These are phyloP conservation scores for Schizonepeta tenuifolia DNA, from an alignment of 257 asterid genomes.

Conservation along the genomic window DNA sequence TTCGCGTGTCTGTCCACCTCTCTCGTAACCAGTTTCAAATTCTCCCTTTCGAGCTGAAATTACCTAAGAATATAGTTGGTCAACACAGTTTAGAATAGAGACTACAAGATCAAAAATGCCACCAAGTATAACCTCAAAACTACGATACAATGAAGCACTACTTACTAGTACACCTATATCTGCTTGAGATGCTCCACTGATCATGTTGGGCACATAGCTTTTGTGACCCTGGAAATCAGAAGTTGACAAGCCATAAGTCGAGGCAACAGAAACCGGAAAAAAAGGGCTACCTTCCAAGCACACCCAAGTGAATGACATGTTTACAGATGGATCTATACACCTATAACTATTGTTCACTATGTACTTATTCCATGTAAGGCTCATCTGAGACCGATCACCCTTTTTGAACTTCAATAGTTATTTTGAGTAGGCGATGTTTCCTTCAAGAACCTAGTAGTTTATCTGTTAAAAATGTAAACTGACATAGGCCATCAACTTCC, in stretches of 20 bases:
- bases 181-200: conserved; percentile 98
- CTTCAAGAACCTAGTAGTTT: neutral
- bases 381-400: neutral
- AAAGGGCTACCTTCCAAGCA: neutral
- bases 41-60: conserved; percentile 97
- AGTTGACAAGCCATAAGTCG: neutral
- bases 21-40: conserved; percentile 97
- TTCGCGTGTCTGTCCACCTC: conserved; percentile 99
- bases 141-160: neutral
- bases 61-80: conserved; percentile 50
- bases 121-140: neutral
- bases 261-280: conserved; percentile 9
- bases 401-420: neutral
- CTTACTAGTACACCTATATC: conserved; percentile 92
- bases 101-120: too few species aligned
- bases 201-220: conserved; percentile 97
- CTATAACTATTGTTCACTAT: neutral
- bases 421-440: neutral
- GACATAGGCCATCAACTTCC: neutral
- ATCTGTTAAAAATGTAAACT: neutral
- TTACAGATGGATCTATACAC: neutral
- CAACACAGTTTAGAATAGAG: neutral
- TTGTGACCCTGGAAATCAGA: conserved; percentile 77
- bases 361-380: neutral
- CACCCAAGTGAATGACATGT: neutral